Conservation (phyloP, 176 grass and related monocot species). For the Pontederia crassipes region DNA sequence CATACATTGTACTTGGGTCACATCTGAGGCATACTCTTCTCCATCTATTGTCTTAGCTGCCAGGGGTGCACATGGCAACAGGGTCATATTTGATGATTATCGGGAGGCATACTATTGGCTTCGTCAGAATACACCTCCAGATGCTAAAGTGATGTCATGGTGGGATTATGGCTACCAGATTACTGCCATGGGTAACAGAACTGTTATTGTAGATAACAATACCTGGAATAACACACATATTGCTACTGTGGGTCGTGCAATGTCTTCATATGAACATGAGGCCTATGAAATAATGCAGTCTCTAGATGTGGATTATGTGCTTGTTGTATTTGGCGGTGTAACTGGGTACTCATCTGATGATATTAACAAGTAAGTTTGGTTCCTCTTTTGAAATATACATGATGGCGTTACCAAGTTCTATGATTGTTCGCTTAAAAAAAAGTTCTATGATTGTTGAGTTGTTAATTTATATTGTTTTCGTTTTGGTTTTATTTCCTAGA, state of each 20-base stretch:
- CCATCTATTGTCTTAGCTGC: slow-evolving; percentile 95
- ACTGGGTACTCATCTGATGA: slow-evolving; percentile 97
- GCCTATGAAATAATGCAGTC: slow-evolving; percentile 99
- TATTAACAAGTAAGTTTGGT: slow-evolving; percentile 81
- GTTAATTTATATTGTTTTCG: background rate
- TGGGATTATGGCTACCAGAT: slow-evolving; percentile 99
- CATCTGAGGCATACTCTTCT: slow-evolving; percentile 97
- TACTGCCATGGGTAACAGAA: slow-evolving; percentile 99
- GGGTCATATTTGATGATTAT: slow-evolving; percentile 98
- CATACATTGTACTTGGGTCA: slow-evolving; percentile 97
- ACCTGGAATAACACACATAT: slow-evolving; percentile 99
- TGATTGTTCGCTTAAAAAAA: background rate
- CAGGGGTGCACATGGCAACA: slow-evolving; percentile 63
- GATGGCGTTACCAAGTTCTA: slow-evolving; percentile 17
- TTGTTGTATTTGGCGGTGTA: slow-evolving; percentile 97
- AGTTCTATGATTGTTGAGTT: background rate
- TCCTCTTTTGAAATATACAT: background rate
- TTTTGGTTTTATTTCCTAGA: background rate
- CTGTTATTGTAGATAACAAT: slow-evolving; percentile 99
- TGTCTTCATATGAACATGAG: slow-evolving; percentile 95
- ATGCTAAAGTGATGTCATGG: slow-evolving; percentile 99
- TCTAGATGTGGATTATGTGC: slow-evolving; percentile 89
- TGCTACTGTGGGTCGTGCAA: slow-evolving; percentile 95
- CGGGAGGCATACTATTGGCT: slow-evolving; percentile 98
- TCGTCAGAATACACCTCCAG: slow-evolving; percentile 88